Percentiles rank a stretch among this genome's conserved stretches.
phyloP scores from a whole-genome alignment of 2,329 filamentous ascomycete species.

The Thelonectria blattea region DNA sequence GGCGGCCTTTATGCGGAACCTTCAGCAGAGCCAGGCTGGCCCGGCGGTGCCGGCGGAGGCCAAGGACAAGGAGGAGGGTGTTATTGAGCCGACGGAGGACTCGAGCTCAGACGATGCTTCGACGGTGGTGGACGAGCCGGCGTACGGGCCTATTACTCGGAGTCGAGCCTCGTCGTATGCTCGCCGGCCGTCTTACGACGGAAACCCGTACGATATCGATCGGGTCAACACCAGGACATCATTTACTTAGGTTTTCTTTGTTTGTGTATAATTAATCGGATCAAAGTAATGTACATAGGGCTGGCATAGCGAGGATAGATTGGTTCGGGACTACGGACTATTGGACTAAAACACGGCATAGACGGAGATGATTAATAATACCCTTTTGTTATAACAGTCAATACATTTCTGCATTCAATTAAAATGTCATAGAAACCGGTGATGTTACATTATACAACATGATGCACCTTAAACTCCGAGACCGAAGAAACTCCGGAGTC shows the following conservation, averaged over 20 bases:
- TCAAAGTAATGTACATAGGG: not conserved
- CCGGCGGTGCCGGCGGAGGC: not conserved
- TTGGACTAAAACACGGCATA: not conserved
- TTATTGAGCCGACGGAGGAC: not conserved
- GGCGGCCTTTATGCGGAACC: conserved; percentile 6
- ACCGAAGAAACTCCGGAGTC: no score
- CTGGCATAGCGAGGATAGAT: not conserved
- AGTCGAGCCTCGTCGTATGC: not conserved
- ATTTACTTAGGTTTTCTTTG: not conserved
- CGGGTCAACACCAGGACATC: conserved; percentile 10
- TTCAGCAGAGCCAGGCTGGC: conserved; percentile 7
- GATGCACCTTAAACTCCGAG: no score
- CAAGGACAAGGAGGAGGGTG: not conserved
- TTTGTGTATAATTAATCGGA: not conserved
- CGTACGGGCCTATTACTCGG: not conserved
- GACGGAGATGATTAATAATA: not conserved
- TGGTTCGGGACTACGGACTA: not conserved
- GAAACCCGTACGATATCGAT: conserved; percentile 13
- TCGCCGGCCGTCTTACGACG: conserved; percentile 5
- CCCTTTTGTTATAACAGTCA: not conserved
- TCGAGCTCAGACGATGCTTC: conserved; percentile 3
- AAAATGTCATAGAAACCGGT: no score
- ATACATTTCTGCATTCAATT: no score
- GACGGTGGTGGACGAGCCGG: conserved; percentile 7
- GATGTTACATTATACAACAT: no score